These are phyloP conservation scores for Tolypocladium amazonense DNA, from an alignment of 2,329 filamentous ascomycete species.

Conservation along the genomic window DNA sequence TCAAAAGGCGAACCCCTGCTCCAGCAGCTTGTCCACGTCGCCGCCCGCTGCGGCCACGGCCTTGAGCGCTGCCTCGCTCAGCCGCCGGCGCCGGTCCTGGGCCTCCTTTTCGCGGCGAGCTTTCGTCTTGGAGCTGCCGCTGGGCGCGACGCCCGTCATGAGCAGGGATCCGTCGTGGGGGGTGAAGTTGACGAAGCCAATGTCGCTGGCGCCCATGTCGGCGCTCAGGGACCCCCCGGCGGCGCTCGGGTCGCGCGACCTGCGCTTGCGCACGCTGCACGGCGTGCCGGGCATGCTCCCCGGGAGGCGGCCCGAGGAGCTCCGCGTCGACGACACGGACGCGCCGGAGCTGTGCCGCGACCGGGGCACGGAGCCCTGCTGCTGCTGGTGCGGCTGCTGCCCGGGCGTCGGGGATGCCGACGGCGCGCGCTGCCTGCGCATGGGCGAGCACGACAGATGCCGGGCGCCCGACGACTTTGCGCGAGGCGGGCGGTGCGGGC, in stretches of 20 bases:
- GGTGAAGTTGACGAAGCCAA: constrained; percentile 84
- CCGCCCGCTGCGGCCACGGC: constrained; percentile 63
- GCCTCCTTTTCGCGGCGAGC: constrained; percentile 85
- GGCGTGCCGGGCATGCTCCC: constrained; percentile 27
- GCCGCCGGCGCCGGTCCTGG: constrained; percentile 57
- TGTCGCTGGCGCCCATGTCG: constrained; percentile 14
- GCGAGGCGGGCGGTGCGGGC: constrained; percentile 34
- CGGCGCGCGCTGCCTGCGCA: constrained; percentile 31
- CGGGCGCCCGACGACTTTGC: constrained; percentile 45
- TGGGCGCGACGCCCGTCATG: constrained; percentile 83
- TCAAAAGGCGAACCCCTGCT: constrained; percentile 37
- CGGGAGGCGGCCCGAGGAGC: constrained; percentile 21
- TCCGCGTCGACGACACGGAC: constrained; percentile 23
- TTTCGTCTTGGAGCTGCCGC: constrained; percentile 87
- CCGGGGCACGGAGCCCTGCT: constrained; percentile 7
- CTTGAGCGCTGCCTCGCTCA: constrained; percentile 58
- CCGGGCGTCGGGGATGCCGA: constrained; percentile 29
- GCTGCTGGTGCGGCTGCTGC: constrained; percentile 1
- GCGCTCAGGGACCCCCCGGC: neutral
- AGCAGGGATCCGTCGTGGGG: constrained; percentile 68
- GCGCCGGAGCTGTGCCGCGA: constrained; percentile 29
- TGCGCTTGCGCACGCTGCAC: constrained; percentile 27
- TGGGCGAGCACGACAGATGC: constrained; percentile 28
- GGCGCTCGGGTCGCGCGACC: constrained; percentile 23
- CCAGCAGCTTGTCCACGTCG: constrained; percentile 44